Evolutionary conservation across 2,329 filamentous ascomycete species (phyloP).

Genomic region (Paecilomyces sp.): DNA sequence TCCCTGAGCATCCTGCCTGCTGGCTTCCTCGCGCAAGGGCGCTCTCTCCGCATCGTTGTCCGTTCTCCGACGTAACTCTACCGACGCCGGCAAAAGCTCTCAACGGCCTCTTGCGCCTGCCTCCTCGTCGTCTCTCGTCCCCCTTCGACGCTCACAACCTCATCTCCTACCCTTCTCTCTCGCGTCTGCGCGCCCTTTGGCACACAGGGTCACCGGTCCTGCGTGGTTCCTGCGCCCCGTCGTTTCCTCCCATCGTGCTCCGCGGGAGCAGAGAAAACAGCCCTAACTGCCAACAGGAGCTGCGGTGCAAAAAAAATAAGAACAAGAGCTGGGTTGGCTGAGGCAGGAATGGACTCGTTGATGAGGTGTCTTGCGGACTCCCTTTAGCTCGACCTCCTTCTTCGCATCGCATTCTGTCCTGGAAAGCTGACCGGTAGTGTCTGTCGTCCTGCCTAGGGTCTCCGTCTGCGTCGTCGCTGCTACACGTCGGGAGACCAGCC

Average conservation of each 20-base stretch:
- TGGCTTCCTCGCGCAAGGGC: neutral
- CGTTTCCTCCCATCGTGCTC: neutral
- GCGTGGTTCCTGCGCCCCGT: neutral
- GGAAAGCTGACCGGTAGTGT: neutral
- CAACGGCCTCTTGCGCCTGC: neutral
- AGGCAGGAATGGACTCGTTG: constrained; percentile 5
- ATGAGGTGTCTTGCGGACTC: constrained; percentile 1
- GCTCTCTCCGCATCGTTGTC: neutral
- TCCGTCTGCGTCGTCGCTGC: neutral
- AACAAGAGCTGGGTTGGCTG: neutral
- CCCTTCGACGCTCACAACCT: neutral
- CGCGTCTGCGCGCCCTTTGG: neutral
- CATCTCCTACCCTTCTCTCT: neutral
- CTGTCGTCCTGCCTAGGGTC: neutral
- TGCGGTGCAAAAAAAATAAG: neutral
- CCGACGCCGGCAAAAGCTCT: neutral
- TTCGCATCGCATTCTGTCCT: neutral
- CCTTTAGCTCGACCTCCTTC: neutral
- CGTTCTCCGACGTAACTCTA: neutral
- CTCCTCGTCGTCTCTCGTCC: neutral
- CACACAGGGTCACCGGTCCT: neutral
- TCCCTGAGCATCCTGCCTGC: neutral
- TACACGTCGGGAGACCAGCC: neutral
- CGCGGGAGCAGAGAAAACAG: neutral
- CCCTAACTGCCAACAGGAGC: neutral